A percentile compares a stretch with the other conserved stretches of the same genome.
phyloP scores from a whole-genome alignment of 345 rosid genomes.

The Geranium brycei region DNA sequence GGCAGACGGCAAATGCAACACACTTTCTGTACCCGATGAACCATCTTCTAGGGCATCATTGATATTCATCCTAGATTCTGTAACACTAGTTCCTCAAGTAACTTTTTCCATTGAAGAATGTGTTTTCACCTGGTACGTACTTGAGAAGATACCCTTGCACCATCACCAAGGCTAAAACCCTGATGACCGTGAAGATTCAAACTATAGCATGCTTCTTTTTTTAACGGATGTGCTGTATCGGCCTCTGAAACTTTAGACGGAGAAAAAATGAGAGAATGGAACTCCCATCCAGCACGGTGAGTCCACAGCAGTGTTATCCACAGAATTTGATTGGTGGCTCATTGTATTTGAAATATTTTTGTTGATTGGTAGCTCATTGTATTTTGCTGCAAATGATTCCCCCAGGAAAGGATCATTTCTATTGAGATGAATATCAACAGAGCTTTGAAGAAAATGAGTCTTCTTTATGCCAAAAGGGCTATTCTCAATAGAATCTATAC shows the following conservation, averaged over 20 bases:
- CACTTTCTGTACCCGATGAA: slow-evolving; percentile 24
- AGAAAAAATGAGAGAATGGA: slow-evolving; percentile 20
- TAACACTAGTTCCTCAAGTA: slow-evolving; percentile 5
- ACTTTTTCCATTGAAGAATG: slow-evolving; percentile 4
- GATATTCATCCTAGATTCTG: slow-evolving; percentile 18
- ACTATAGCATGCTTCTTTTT: slow-evolving; percentile 22
- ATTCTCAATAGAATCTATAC: slow-evolving; percentile 9
- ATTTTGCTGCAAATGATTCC: slow-evolving; percentile 12
- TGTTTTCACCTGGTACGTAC: slow-evolving; percentile 16
- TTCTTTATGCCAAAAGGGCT: slow-evolving; percentile 17
- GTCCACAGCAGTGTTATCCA: slow-evolving; percentile 30
- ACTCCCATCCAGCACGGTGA: slow-evolving; percentile 54
- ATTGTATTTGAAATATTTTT: slow-evolving; percentile 15
- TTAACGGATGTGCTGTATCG: slow-evolving; percentile 14
- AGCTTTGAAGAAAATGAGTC: slow-evolving; percentile 14
- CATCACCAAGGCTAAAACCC: slow-evolving; percentile 11
- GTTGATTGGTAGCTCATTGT: slow-evolving; percentile 13
- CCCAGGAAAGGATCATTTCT: slow-evolving; percentile 17
- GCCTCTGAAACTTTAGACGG: slow-evolving; percentile 20
- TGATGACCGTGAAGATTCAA: slow-evolving; percentile 25
- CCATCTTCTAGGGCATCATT: slow-evolving; percentile 18
- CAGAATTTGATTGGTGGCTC: no score
- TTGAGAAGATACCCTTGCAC: slow-evolving; percentile 15
- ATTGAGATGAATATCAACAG: slow-evolving; percentile 19
- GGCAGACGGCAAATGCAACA: slow-evolving; percentile 27